Evolutionary conservation across 495 filamentous ascomycete genomes (phyloP).

Genomic region (Penicillium canescens): DNA sequence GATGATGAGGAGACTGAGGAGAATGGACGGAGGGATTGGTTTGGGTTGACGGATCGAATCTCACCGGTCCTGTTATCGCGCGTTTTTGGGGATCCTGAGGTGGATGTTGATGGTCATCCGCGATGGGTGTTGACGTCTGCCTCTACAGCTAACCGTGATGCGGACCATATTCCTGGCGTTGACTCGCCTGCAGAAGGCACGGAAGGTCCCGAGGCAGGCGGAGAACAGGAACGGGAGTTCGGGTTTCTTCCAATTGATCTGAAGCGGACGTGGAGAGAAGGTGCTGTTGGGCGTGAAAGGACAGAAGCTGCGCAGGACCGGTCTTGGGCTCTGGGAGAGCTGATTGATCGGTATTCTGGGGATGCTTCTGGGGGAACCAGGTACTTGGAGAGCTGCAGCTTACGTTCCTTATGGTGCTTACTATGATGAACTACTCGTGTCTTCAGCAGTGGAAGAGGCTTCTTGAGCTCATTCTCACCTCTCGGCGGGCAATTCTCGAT

Average conservation of each 20-base stretch:
- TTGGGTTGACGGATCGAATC: constrained; percentile 39
- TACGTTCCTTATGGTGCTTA: constrained; percentile 76
- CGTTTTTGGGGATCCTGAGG: constrained; percentile 35
- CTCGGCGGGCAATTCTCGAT: constrained; percentile 56
- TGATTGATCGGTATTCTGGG: constrained; percentile 41
- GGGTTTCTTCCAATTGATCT: constrained; percentile 50
- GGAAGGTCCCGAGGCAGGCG: constrained; percentile 5
- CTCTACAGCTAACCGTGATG: constrained; percentile 43
- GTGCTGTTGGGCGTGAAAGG: constrained; percentile 68
- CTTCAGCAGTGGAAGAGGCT: constrained; percentile 87
- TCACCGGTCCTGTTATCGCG: constrained; percentile 38
- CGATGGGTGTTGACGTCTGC: constrained; percentile 50
- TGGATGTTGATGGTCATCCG: constrained; percentile 39
- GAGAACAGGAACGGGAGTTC: constrained; percentile 42
- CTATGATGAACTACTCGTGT: constrained; percentile 81
- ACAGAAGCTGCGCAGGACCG: constrained; percentile 72
- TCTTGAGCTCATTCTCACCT: constrained; percentile 69
- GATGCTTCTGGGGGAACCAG: constrained; percentile 31
- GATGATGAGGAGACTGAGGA: constrained; percentile 33
- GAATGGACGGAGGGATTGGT: constrained; percentile 41
- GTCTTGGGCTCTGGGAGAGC: constrained; percentile 63
- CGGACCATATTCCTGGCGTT: constrained; percentile 54
- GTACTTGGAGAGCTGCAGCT: constrained; percentile 88
- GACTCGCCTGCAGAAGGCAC: constrained; percentile 15
- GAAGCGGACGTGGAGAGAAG: constrained; percentile 66